Percentiles rank a stretch among this genome's conserved stretches.
These are phyloP conservation scores for Bonia amplexicaulis DNA, from an alignment of 176 grass and related monocot species.

Conservation along the genomic window DNA sequence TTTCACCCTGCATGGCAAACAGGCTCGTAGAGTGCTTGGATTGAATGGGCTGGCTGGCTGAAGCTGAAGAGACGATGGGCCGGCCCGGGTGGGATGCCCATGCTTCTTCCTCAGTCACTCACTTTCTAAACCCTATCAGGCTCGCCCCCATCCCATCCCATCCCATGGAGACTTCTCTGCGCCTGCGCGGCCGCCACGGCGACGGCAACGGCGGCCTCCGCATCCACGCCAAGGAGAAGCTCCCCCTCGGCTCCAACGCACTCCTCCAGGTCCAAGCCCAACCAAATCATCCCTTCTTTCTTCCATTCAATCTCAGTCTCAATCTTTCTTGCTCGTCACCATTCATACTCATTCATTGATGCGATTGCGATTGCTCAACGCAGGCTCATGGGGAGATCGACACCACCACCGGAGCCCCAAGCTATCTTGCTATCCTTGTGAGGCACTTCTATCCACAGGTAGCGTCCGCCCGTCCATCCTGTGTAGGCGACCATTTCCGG, in stretches of 20 bases:
- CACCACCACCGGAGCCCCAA: conserved; percentile 37
- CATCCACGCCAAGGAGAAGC: conserved; percentile 90
- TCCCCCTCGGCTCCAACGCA: conserved; percentile 48
- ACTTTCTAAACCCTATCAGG: background rate
- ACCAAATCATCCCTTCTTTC: too few species aligned
- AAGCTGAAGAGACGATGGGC: too few species aligned
- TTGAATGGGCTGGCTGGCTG: too few species aligned
- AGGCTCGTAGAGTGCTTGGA: too few species aligned
- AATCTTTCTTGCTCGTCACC: background rate
- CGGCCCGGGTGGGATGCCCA: too few species aligned
- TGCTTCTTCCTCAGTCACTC: too few species aligned
- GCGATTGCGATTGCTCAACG: too few species aligned
- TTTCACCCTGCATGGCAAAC: too few species aligned
- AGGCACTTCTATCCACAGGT: conserved; percentile 63
- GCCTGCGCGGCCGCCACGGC: conserved; percentile 36
- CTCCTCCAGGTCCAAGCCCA: conserved; percentile 51
- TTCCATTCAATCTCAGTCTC: background rate
- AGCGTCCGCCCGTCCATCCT: background rate
- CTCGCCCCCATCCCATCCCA: too few species aligned
- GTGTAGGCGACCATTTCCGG: too few species aligned
- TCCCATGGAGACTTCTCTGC: conserved; percentile 81
- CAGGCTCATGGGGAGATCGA: conserved; percentile 87
- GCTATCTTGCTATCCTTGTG: conserved; percentile 53
- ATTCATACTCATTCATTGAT: too few species aligned
- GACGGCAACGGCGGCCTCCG: conserved; percentile 39